phyloP scores from a whole-genome alignment of 805 yeast species.

The Yamadazyma sp. region DNA sequence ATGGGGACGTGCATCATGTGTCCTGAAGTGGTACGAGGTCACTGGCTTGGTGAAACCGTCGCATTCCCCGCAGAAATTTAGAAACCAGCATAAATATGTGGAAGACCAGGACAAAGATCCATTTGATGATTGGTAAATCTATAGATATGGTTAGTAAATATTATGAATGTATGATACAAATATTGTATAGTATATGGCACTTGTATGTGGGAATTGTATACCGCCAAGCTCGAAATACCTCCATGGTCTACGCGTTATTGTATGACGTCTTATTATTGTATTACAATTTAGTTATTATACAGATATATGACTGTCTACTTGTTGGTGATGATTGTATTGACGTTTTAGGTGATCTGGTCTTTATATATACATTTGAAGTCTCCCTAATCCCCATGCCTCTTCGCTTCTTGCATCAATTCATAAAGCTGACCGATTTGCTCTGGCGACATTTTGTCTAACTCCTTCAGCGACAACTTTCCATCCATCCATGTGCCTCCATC shows the following conservation, averaged over 20 bases:
- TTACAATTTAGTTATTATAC: too few species aligned
- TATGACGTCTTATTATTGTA: too few species aligned
- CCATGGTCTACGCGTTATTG: too few species aligned
- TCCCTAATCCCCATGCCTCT: slow-evolving; percentile 25
- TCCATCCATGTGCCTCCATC: slow-evolving; percentile 46
- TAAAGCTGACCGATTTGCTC: slow-evolving; percentile 84
- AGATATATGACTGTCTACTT: too few species aligned
- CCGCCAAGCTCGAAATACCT: too few species aligned
- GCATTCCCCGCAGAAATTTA: slow-evolving; percentile 10
- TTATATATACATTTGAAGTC: background rate
- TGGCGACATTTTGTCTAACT: slow-evolving; percentile 80
- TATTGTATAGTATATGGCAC: too few species aligned
- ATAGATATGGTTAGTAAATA: slow-evolving; percentile 1
- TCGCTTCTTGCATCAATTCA: slow-evolving; percentile 76
- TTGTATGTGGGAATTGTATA: too few species aligned
- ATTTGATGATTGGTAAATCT: slow-evolving; percentile 10
- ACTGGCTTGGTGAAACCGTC: slow-evolving; percentile 14
- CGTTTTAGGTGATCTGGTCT: too few species aligned
- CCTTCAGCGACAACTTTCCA: slow-evolving; percentile 54
- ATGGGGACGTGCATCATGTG: slow-evolving; percentile 67
- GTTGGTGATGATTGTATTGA: too few species aligned
- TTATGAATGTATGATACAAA: too few species aligned
- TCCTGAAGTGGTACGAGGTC: slow-evolving; percentile 45
- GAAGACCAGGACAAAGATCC: slow-evolving; percentile 12
- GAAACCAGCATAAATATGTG: slow-evolving; percentile 14